Base-by-base conservation (phyloP, 2,329 filamentous ascomycete species). In the Ilyonectria robusta region DNA sequence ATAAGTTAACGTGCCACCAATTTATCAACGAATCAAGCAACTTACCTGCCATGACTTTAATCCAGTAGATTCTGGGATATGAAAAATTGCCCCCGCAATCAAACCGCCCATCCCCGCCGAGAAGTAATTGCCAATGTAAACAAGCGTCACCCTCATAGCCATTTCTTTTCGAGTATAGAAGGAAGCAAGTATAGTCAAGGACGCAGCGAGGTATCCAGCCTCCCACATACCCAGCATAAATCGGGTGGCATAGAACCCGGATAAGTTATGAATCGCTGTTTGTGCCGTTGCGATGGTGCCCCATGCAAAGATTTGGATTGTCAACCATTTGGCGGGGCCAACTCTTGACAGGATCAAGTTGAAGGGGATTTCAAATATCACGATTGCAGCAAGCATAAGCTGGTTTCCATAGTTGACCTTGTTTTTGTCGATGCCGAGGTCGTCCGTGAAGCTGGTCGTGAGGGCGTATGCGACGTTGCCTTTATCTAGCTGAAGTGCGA, bases 381-480 rank as follows among this genome's bases (percentile, higher is more conserved):
- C 81, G 31, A 86, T 85, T 0, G 83, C 84, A 6, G 82, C 79
- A 0, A 81, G 82, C 13, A 84, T 76, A 56, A 87, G 77, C 67
- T 85, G 83, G 11, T 84, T 81, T 5, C 85, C 85, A 17, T 84
- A 74, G 48, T 86, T 87, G 67, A 86, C 81, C 58, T 86, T 80
- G 66, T 84, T 80, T 3, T 84, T 84, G 3, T 79, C 83, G 67
- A 87, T 83, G 15, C 79, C 76, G 4, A 87, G 78, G 65, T 87
- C 85, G 17, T 79, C 68, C 6, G 83, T 80, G 64, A 87, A 82
- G 29, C 79, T 82, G 47, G 85, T 84, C 2, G 85, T 87, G 48
- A 87, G 70, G 11, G 85, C 85, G 33, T 84, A 85, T 56, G 81
- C 81, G 61, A 84, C 84, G 67, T 82, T 83, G 35, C 60, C 69